Base-by-base conservation (phyloP, 495 filamentous ascomycete genomes). In the Aspergillus wentii region DNA sequence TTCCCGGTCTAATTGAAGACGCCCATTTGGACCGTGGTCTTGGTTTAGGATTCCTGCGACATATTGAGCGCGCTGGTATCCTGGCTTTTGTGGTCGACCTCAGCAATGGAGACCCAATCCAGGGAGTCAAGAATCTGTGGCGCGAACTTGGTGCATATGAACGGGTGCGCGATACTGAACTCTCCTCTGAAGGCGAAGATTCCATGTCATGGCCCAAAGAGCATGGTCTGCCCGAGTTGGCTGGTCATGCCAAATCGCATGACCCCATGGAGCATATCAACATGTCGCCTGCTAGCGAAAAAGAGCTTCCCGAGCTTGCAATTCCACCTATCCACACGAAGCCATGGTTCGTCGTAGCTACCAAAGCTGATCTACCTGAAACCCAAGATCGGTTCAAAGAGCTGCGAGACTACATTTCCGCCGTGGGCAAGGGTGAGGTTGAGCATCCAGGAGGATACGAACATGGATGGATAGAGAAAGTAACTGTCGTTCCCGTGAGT, bases 321-420 rank as follows among this genome's bases (percentile, higher is more conserved):
- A 59, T 72, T 18, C 71, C 84, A 11, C 79, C 85, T 28, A 85
- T 94, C 32, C 83, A 85, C 11, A 72, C 72, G 8, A 98, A 98
- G 58, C 88, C 91, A 5, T 98, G 94, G 94, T 92, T 95, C 49
- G 90, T 97, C 1, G 85, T 97, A 23, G 94, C 89, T 7, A 95
- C 90, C 23, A 98, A 98, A 60, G 90, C 87, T 8, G 92, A 98
- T 59, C 54, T 96, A 33, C 75, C 78, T 7, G 73, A 74, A 1
- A 92, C 94, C 5, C 73, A 87, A 59, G 74, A 81, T 16, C 92
- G 89, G 46, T 98, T 86, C 56, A 64, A 51, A 17, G 61, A 61
- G 33, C 57, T 98, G 48, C 79, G 80, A 38, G 60, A 59, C 1
- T 94, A 92, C 59, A 59, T 95, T 3, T 59, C 71, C 2, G 68